Percentiles rank a stretch among this genome's conserved stretches.
phyloP scores from a whole-genome alignment of 1,284 basidiomycete genomes.

The Tranzscheliella williamsii region DNA sequence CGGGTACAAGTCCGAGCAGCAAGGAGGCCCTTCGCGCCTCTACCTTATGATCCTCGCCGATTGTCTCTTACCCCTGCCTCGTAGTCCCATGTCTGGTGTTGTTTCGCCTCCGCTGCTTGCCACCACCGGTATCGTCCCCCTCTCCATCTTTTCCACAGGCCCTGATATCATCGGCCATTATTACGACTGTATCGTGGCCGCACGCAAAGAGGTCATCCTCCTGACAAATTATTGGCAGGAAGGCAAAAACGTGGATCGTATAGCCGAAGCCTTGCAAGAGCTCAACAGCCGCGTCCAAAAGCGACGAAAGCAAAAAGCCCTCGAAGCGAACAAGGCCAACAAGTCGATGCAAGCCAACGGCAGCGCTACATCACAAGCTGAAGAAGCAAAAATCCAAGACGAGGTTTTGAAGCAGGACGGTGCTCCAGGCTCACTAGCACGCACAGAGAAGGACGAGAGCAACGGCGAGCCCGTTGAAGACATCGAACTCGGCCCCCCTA shows the following conservation, averaged over 20 bases:
- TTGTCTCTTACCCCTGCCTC: slow-evolving; percentile 45
- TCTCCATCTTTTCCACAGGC: slow-evolving; percentile 58
- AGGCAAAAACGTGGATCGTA: slow-evolving; percentile 55
- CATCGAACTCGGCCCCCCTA: slow-evolving; percentile 28
- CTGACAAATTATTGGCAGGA: slow-evolving; percentile 61
- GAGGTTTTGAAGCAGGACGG: slow-evolving; percentile 17
- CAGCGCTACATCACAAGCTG: slow-evolving; percentile 5
- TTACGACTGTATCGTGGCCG: slow-evolving; percentile 58
- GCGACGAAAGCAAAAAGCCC: slow-evolving; percentile 21
- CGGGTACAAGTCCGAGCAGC: slow-evolving; percentile 39
- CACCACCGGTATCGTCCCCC: slow-evolving; percentile 55
- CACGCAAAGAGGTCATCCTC: slow-evolving; percentile 55
- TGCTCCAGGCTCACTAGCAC: slow-evolving; percentile 26
- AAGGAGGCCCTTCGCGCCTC: slow-evolving; percentile 51
- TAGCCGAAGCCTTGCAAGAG: slow-evolving; percentile 53
- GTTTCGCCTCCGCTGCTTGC: slow-evolving; percentile 57
- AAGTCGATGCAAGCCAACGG: not conserved
- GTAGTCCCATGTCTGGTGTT: slow-evolving; percentile 54
- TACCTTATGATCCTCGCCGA: slow-evolving; percentile 59
- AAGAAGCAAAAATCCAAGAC: slow-evolving; percentile 16
- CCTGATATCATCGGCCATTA: slow-evolving; percentile 60
- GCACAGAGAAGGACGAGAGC: slow-evolving; percentile 12
- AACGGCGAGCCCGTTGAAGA: slow-evolving; percentile 6
- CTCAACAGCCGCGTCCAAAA: slow-evolving; percentile 41
- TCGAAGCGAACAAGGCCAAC: slow-evolving; percentile 10